These are phyloP conservation scores for Cutaneotrichosporon daszewskae DNA, from an alignment of 1,284 basidiomycete species.

Conservation along the genomic window DNA sequence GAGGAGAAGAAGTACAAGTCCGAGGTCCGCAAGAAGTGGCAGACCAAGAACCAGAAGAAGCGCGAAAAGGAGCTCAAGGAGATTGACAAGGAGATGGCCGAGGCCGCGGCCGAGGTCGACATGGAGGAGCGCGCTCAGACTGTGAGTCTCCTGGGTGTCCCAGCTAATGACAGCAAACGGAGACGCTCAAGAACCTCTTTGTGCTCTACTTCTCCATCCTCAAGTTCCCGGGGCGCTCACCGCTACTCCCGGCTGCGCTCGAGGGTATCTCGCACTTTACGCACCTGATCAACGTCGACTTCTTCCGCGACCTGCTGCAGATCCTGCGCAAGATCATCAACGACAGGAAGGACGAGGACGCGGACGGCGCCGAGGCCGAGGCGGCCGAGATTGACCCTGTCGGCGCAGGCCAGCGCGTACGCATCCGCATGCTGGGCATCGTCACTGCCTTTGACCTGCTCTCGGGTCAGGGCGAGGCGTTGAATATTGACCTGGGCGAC, in stretches of 20 bases:
- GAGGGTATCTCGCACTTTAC: slow-evolving; percentile 90
- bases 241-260: slow-evolving; percentile 79
- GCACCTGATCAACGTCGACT: slow-evolving; percentile 96
- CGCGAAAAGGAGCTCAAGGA: slow-evolving; percentile 73
- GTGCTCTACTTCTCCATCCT: slow-evolving; percentile 95
- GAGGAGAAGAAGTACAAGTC: slow-evolving; percentile 54
- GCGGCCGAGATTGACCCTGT: slow-evolving; percentile 20
- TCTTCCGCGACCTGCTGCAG: slow-evolving; percentile 90
- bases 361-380: slow-evolving; percentile 44
- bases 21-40: slow-evolving; percentile 59
- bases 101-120: slow-evolving; percentile 91
- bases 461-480: slow-evolving; percentile 93
- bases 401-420: slow-evolving; percentile 49
- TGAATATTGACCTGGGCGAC: slow-evolving; percentile 90
- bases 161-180: slow-evolving; percentile 68
- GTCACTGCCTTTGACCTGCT: slow-evolving; percentile 94
- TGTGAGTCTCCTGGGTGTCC: slow-evolving; percentile 52
- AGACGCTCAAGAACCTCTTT: slow-evolving; percentile 95
- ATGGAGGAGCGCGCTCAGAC: slow-evolving; percentile 78
- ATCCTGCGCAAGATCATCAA: slow-evolving; percentile 75
- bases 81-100: slow-evolving; percentile 81
- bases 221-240: slow-evolving; percentile 75
- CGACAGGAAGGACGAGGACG: slow-evolving; percentile 45
- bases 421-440: slow-evolving; percentile 75
- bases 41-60: slow-evolving; percentile 83